Evolutionary conservation across 495 filamentous ascomycete genomes (phyloP).

Genomic region (Xylaria palmicola): DNA sequence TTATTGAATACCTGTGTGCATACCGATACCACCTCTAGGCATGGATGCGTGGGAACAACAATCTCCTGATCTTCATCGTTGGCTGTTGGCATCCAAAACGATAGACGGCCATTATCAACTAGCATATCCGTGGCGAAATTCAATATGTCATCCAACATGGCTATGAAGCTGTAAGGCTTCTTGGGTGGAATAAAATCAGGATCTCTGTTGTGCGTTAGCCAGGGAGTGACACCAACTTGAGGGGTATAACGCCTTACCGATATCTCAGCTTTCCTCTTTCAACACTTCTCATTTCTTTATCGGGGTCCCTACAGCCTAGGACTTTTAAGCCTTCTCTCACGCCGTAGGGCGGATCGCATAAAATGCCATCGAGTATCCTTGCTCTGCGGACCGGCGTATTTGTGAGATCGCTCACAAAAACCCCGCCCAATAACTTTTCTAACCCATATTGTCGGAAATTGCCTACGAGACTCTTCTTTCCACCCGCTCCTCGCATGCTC

Average conservation of each 20-base stretch:
- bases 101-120: conserved; percentile 77
- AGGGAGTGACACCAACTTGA: not conserved
- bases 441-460: conserved; percentile 89
- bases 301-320: conserved; percentile 68
- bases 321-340: conserved; percentile 90
- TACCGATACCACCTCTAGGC: conserved; percentile 70
- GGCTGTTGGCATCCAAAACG: conserved; percentile 96
- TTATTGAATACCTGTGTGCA: conserved; percentile 86
- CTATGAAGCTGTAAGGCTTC: conserved; percentile 83
- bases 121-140: conserved; percentile 75
- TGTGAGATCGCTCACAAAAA: conserved; percentile 83
- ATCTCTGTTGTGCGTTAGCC: conserved; percentile 45
- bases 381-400: conserved; percentile 72
- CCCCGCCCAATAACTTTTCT: conserved; percentile 61
- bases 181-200: conserved; percentile 86
- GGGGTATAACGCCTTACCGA: conserved; percentile 49
- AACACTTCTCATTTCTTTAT: conserved; percentile 57
- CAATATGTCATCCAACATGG: conserved; percentile 86
- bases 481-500: conserved; percentile 67
- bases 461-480: conserved; percentile 52
- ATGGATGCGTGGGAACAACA: conserved; percentile 72
- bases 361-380: conserved; percentile 77
- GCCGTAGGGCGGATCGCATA: conserved; percentile 99
- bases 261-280: conserved; percentile 71
- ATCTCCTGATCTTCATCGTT: conserved; percentile 74